Base-by-base conservation (phyloP, 352 stramenopile genomes). In the Thraustochytrium striatum region DNA sequence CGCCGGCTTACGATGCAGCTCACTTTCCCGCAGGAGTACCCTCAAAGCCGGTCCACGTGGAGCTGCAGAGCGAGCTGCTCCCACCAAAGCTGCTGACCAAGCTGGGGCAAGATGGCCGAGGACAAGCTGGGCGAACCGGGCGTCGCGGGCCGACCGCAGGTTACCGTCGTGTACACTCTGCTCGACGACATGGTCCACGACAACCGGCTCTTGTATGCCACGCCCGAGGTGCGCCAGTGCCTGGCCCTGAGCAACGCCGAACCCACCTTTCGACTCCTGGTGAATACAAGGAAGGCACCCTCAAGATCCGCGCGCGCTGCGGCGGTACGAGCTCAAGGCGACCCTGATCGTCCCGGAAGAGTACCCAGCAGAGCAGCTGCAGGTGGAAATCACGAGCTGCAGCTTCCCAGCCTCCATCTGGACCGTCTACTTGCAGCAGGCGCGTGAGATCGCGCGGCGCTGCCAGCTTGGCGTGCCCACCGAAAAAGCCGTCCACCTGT, bases 101-200 rank as follows among this genome's bases (percentile, higher is more conserved):
- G 65, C 50, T 75, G 65, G 41, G 35, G 11, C 21, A 5, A 70
- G 35, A 38, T n/a, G 19, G 44, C 30, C n/a, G 32, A 55, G 9
- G 65, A 38, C 35, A 30, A 21, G 7, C 41, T 5, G 0, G 65
- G 44, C 5, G 2, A 32, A 62, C 65, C 65, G 9, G 32, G 61
- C 8, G 52, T 62, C 35, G 65, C 65, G n/a, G 65, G 41, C 16
- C 16, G 25, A 55, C 47, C 47, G 47, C 47, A 55, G 47, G 47
- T 55, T 25, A 25, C 47, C 25, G 16, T 16, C 11, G 43, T 61
- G 21, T 75, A 75, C 25, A 25, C 65, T 25, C 68, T 61, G 16
- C 30, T 75, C 11, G 65, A 75, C 30, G 65, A 75, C 21, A 75
- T 75, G 21, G 52, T 75, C 5, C 65, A 75, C 52, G 65, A 75